Conservation (phyloP, 2,329 filamentous ascomycete genomes). For the Ophiostoma sp. region DNA sequence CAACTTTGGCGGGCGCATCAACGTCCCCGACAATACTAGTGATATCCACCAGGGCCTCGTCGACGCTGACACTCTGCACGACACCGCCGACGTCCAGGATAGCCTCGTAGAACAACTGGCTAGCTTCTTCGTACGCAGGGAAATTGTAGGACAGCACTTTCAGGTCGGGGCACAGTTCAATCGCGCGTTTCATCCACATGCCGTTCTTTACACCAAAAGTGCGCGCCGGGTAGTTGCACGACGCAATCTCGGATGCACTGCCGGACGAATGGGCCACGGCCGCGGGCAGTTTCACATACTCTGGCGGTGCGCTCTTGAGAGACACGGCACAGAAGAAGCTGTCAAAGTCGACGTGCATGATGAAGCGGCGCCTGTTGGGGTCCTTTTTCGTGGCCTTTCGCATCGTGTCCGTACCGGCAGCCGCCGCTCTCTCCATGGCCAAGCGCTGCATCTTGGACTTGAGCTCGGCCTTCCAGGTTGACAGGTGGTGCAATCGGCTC, state of each 20-base stretch:
- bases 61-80: constrained; percentile 94
- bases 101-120: constrained; percentile 76
- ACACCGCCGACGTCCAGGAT: constrained; percentile 73
- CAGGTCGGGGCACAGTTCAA: constrained; percentile 75
- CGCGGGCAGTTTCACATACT: constrained; percentile 70
- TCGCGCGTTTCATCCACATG: constrained; percentile 97
- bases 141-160: constrained; percentile 96
- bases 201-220: constrained; percentile 87
- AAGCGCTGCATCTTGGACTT: constrained; percentile 82
- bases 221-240: constrained; percentile 59
- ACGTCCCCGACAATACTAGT: constrained; percentile 64
- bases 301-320: constrained; percentile 68
- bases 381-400: constrained; percentile 40
- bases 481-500: constrained; percentile 89
- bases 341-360: constrained; percentile 96
- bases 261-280: constrained; percentile 86
- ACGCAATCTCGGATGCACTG: constrained; percentile 8
- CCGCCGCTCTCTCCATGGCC: constrained; percentile 59
- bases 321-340: constrained; percentile 97
- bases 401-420: constrained; percentile 4
- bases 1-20: constrained; percentile 52
- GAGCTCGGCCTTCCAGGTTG: constrained; percentile 91
- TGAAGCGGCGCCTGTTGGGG: constrained; percentile 65
- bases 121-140: constrained; percentile 87
- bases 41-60: constrained; percentile 86